Evolutionary conservation across 176 grass and related monocot species (phyloP).

Genomic region (Poa pratensis): DNA sequence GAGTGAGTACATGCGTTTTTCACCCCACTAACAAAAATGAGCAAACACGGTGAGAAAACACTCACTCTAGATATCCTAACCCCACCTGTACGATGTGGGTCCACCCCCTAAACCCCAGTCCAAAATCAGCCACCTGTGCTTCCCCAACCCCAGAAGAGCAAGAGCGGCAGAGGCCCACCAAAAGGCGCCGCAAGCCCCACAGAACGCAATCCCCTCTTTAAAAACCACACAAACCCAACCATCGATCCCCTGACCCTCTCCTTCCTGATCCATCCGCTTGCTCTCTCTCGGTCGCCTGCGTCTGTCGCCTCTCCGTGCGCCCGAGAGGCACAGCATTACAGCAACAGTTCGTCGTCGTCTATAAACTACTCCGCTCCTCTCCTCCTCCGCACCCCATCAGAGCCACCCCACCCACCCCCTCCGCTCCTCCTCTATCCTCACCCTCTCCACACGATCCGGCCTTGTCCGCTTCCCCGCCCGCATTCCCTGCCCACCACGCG

Average conservation of each 20-base stretch:
- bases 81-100: background rate
- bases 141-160: background rate
- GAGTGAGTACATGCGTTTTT: background rate
- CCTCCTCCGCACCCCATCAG: background rate
- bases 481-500: background rate
- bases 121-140: background rate
- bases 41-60: background rate
- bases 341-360: constrained; percentile 37
- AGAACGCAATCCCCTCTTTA: constrained; percentile 26
- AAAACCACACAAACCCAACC: constrained; percentile 39
- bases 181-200: constrained; percentile 40
- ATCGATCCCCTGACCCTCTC: too few relatives aligned
- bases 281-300: background rate
- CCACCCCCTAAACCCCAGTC: constrained; percentile 32
- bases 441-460: constrained; percentile 60
- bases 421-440: constrained; percentile 31
- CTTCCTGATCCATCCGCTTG: background rate
- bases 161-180: background rate
- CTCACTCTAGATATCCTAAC: background rate
- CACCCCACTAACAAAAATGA: background rate
- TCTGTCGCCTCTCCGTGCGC: constrained; percentile 28
- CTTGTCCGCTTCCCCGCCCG: constrained; percentile 37
- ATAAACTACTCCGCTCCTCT: constrained; percentile 28
- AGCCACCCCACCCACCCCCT: constrained; percentile 36
- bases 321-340: constrained; percentile 45